Evolutionary conservation across 441 rosid genomes (phyloP), one percentile per base, ranked within the genome.

Genomic region (Eruca vesicaria): DNA sequence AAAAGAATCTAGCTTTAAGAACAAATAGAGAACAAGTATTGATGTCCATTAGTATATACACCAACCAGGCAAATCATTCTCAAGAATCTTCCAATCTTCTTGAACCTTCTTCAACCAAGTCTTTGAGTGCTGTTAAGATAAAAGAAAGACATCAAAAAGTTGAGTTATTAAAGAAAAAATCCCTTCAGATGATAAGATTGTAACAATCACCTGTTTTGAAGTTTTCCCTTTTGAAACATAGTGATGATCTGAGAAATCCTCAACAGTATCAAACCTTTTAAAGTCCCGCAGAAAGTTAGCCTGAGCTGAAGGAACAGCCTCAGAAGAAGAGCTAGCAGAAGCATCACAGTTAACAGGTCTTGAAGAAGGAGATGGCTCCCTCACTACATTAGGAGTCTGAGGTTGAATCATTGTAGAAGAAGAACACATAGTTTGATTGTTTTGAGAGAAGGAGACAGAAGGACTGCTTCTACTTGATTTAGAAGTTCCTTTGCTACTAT

Each of bases 31-130:
- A 45, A 15, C 63, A 29, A 72, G 57, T 52, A 41, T 60, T 56
- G 32, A 28, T 72, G 14, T 50, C 1, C 1, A 59, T 3, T 48
- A 48, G 55, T 18, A 56, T 52, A 61, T 41, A 72, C 7, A 74
- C 71, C 29, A 50, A 92, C 99, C 98, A 68, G 99, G 98, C 83
- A 94, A 84, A 86, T 90, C 97, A 64, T 88, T 90, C 85, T 90
- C 90, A 71, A 94, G 88, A 64, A 87, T 90, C 85, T 77, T 87
- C 99, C 99, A 94, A 71, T 94, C 99, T 18, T 82, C 89, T 81
- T 90, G 97, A 75, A 94, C 86, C 82, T 81, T 87, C 79, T 88
- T 92, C 15, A 84, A 85, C 97, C 97, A 94, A 52, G 57, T 82
- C 81, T 84, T 88, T 0, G 87, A 80, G 87, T 92, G 77, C 63